Percentiles rank a stretch among this genome's conserved stretches.
These are phyloP conservation scores for Adenanthera pavonina DNA, from an alignment of 306 rosid species.

Conservation along the genomic window DNA sequence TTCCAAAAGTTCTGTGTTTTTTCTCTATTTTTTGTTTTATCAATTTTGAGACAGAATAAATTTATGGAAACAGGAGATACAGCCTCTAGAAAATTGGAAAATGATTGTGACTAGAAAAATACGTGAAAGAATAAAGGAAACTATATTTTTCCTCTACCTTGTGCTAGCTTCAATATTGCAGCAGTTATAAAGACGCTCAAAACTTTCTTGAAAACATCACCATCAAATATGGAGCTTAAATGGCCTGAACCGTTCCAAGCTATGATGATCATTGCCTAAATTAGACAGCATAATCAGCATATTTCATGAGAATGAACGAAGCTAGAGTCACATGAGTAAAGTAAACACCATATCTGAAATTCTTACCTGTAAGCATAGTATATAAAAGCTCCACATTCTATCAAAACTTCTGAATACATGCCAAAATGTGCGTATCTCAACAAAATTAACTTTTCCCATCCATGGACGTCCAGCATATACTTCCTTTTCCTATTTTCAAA, in stretches of 20 bases:
- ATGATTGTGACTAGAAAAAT: not conserved
- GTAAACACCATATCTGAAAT: conserved; percentile 27
- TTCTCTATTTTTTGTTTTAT: not conserved
- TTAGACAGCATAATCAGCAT: conserved; percentile 42
- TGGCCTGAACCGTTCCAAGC: conserved; percentile 85
- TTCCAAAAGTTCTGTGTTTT: conserved; percentile 9
- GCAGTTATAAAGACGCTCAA: conserved; percentile 95
- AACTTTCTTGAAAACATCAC: conserved; percentile 84
- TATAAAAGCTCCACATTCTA: conserved; percentile 96
- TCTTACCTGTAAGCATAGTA: conserved; percentile 83
- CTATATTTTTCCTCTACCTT: conserved; percentile 59
- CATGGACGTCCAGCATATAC: conserved; percentile 46
- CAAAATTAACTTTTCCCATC: conserved; percentile 88
- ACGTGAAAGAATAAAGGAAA: conserved; percentile 9
- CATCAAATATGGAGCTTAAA: conserved; percentile 67
- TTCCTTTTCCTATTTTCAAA: conserved; percentile 59
- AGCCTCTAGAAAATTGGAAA: conserved; percentile 25
- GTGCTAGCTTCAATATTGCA: conserved; percentile 90
- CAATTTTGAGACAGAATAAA: not conserved
- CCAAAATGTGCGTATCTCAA: conserved; percentile 92
- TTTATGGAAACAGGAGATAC: conserved; percentile 22
- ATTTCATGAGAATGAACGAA: conserved; percentile 37
- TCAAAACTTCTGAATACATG: conserved; percentile 95
- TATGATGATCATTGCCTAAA: conserved; percentile 88
- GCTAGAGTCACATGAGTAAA: conserved; percentile 27